phyloP scores from a whole-genome alignment of 306 rosid genomes.

The Trifolium repens region DNA sequence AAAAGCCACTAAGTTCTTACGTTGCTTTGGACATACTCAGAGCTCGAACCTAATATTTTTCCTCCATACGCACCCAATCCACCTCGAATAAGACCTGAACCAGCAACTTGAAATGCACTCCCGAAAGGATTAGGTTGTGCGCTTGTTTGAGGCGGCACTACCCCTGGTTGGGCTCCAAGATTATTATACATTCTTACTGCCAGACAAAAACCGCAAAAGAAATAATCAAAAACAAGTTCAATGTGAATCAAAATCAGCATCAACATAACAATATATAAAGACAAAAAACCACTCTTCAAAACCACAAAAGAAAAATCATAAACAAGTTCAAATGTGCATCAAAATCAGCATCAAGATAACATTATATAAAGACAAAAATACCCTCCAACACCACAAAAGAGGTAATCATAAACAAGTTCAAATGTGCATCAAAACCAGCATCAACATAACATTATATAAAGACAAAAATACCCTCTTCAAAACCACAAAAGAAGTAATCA shows the following conservation, averaged over 20 bases:
- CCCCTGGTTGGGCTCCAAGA: constrained; percentile 69
- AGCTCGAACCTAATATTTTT: constrained; percentile 87
- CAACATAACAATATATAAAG: not conserved
- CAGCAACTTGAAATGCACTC: constrained; percentile 85
- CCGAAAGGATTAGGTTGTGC: constrained; percentile 88
- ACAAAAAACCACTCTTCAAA: not conserved
- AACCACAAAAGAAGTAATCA: not conserved
- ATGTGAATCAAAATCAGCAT: not conserved
- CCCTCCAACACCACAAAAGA: not conserved
- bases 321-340: not conserved
- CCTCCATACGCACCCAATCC: constrained; percentile 98
- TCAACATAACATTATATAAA: not conserved
- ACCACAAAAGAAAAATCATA: not conserved
- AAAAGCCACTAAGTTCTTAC: constrained; percentile 70
- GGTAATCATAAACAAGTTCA: too few species aligned
- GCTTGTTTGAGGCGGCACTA: constrained; percentile 51
- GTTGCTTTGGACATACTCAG: constrained; percentile 98
- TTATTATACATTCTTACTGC: constrained; percentile 69
- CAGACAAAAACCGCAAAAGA: not conserved
- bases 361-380: not conserved
- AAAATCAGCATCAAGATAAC: constrained; percentile 8
- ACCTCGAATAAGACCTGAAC: constrained; percentile 94
- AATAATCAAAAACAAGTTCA: constrained; percentile 16
- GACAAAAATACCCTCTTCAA: not conserved
- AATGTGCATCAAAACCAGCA: too few species aligned